Percentiles rank a stretch among this genome's conserved stretches.
Evolutionary conservation across 148 eudicot genomes (phyloP).

Genomic region (Spergularia marina): DNA sequence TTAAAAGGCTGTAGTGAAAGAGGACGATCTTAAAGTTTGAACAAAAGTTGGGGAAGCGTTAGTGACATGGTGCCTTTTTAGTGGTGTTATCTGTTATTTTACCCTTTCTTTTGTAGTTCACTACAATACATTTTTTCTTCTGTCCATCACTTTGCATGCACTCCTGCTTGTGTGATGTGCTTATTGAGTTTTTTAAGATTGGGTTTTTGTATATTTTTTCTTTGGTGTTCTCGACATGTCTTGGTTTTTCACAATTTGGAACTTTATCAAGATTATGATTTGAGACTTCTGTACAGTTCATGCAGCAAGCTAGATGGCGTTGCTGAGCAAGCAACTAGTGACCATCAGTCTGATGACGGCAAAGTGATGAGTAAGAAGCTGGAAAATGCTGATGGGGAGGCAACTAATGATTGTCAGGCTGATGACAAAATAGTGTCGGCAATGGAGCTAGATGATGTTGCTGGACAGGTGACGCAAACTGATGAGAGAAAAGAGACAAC

Average conservation of each 20-base stretch:
- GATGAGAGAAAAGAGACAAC: slow-evolving; percentile 19
- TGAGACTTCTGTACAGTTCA: background rate
- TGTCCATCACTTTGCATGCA: background rate
- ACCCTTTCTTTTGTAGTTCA: background rate
- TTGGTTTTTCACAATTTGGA: no score
- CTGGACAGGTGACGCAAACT: slow-evolving; percentile 25
- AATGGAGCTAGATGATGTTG: slow-evolving; percentile 5
- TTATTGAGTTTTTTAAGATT: no score
- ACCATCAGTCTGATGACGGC: slow-evolving; percentile 33
- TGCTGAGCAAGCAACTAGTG: slow-evolving; percentile 26
- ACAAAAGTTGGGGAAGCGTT: background rate
- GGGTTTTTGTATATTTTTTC: no score
- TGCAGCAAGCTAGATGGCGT: background rate
- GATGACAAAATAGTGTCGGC: background rate
- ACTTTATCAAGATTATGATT: no score
- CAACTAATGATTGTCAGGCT: background rate
- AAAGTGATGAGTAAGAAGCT: slow-evolving; percentile 39
- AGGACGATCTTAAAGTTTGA: background rate
- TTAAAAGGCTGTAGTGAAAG: background rate
- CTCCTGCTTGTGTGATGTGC: background rate
- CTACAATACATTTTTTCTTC: background rate
- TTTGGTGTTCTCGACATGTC: no score
- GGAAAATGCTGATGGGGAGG: background rate
- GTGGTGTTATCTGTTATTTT: background rate
- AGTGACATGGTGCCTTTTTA: background rate